These are phyloP conservation scores for Apiotrichum mycotoxinovorans DNA, from an alignment of 1,284 basidiomycete species.

Conservation along the genomic window DNA sequence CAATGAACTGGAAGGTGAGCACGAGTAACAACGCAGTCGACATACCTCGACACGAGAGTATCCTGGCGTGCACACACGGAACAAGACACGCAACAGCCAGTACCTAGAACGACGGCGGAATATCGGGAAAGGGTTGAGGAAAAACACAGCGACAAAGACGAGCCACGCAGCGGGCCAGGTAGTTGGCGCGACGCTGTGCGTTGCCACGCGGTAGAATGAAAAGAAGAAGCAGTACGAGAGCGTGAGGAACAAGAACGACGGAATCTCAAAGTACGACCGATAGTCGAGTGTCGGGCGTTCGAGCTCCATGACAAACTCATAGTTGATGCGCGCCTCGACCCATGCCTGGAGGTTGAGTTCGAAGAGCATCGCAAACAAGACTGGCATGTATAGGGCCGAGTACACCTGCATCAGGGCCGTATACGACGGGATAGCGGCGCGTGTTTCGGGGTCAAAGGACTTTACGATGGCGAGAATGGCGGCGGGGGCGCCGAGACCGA, in stretches of 20 bases:
- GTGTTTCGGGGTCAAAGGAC: conserved; percentile 60
- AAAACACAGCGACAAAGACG: conserved; percentile 58
- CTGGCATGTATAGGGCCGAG: conserved; percentile 67
- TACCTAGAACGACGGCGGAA: conserved; percentile 64
- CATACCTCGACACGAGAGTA: conserved; percentile 68
- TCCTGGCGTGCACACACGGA: conserved; percentile 66
- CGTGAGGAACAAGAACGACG: conserved; percentile 69
- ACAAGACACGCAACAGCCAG: conserved; percentile 70
- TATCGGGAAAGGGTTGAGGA: conserved; percentile 75
- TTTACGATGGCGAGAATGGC: conserved; percentile 64
- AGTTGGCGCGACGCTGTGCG: conserved; percentile 53
- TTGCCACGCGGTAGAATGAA: conserved; percentile 66
- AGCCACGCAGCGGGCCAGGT: conserved; percentile 88
- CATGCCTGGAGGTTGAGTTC: conserved; percentile 78
- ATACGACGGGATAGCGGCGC: conserved; percentile 65
- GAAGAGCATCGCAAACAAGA: conserved; percentile 72
- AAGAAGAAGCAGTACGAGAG: conserved; percentile 81
- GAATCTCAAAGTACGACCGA: conserved; percentile 81
- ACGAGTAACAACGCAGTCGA: not conserved
- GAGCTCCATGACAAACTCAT: conserved; percentile 87
- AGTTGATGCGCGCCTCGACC: conserved; percentile 74
- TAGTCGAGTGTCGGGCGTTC: conserved; percentile 73
- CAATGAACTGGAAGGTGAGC: conserved; percentile 25
- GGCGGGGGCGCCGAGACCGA: conserved; percentile 78
- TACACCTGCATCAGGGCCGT: conserved; percentile 76